Conservation (phyloP, 1,284 basidiomycete genomes). For the Sporisorium reilianum region DNA sequence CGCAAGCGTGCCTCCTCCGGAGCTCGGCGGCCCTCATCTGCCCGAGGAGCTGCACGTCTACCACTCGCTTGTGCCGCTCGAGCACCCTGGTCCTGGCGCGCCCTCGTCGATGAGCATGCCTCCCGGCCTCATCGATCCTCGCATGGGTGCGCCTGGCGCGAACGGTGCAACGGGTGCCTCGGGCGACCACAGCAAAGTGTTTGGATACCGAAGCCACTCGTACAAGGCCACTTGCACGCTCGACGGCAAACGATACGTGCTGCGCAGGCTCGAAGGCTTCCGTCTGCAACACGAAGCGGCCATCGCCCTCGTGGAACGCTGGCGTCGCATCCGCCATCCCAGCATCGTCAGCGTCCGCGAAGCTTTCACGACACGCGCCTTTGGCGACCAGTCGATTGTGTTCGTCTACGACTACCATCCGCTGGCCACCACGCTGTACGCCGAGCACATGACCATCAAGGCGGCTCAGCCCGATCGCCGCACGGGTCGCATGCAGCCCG, state of each 20-base stretch:
- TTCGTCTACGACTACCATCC: slow-evolving; percentile 94
- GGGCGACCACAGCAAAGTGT: slow-evolving; percentile 71
- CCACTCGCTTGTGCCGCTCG: slow-evolving; percentile 85
- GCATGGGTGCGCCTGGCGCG: slow-evolving; percentile 54
- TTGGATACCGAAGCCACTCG: slow-evolving; percentile 76
- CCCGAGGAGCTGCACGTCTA: slow-evolving; percentile 92
- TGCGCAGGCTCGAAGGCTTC: slow-evolving; percentile 89
- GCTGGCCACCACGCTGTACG: slow-evolving; percentile 83
- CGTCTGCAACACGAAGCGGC: slow-evolving; percentile 78
- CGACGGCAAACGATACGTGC: slow-evolving; percentile 82
- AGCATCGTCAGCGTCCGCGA: slow-evolving; percentile 86
- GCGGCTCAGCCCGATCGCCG: slow-evolving; percentile 69
- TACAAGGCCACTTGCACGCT: slow-evolving; percentile 84
- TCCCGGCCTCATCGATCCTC: slow-evolving; percentile 53
- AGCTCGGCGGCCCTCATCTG: slow-evolving; percentile 73
- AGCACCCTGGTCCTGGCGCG: slow-evolving; percentile 69
- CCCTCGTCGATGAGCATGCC: slow-evolving; percentile 40
- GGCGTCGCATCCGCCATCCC: slow-evolving; percentile 88
- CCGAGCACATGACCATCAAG: slow-evolving; percentile 74
- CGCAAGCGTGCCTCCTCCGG: slow-evolving; percentile 68
- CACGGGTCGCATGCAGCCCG: slow-evolving; percentile 63
- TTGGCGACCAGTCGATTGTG: slow-evolving; percentile 87
- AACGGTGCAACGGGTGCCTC: slow-evolving; percentile 55
- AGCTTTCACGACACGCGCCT: slow-evolving; percentile 94
- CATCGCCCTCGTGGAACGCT: slow-evolving; percentile 85